Percentiles rank a stretch among this genome's conserved stretches.
phyloP scores from a whole-genome alignment of 768 basidiomycete species.

The Terana coerulea region DNA sequence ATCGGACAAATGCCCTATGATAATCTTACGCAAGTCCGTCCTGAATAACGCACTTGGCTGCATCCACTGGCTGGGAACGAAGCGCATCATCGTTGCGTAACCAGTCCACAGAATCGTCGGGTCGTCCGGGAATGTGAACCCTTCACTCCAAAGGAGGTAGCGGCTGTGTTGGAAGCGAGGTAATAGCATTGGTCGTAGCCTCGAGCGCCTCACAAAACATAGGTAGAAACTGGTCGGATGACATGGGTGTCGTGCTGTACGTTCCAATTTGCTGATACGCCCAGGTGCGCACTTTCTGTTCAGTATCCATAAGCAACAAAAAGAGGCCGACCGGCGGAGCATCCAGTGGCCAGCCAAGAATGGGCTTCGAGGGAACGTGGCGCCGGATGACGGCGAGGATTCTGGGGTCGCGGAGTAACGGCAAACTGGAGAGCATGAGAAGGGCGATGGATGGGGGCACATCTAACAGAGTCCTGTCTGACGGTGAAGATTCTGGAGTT shows the following conservation, averaged over 20 bases:
- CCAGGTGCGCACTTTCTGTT: constrained; percentile 53
- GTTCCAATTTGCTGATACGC: constrained; percentile 43
- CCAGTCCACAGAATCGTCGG: constrained; percentile 50
- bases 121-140: constrained; percentile 32
- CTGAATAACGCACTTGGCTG: constrained; percentile 31
- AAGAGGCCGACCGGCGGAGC: constrained; percentile 60
- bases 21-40: constrained; percentile 46
- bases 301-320: constrained; percentile 50
- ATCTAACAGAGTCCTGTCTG: constrained; percentile 31
- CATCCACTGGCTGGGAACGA: constrained; percentile 46
- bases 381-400: constrained; percentile 41
- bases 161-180: constrained; percentile 10
- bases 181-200: constrained; percentile 33
- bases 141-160: constrained; percentile 9
- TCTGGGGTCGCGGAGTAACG: constrained; percentile 47
- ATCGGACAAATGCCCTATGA: constrained; percentile 60
- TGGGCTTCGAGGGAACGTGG: constrained; percentile 31
- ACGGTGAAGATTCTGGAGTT: constrained; percentile 10
- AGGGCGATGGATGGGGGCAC: constrained; percentile 52
- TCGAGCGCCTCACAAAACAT: constrained; percentile 46
- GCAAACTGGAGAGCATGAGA: constrained; percentile 60
- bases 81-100: constrained; percentile 42
- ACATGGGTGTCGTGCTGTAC: constrained; percentile 40
- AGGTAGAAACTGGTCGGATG: constrained; percentile 41
- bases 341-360: constrained; percentile 53